Percentiles rank a stretch among this genome's conserved stretches.
Evolutionary conservation across 495 filamentous ascomycete species (phyloP).

Genomic region (Hypoxylon trugodes): DNA sequence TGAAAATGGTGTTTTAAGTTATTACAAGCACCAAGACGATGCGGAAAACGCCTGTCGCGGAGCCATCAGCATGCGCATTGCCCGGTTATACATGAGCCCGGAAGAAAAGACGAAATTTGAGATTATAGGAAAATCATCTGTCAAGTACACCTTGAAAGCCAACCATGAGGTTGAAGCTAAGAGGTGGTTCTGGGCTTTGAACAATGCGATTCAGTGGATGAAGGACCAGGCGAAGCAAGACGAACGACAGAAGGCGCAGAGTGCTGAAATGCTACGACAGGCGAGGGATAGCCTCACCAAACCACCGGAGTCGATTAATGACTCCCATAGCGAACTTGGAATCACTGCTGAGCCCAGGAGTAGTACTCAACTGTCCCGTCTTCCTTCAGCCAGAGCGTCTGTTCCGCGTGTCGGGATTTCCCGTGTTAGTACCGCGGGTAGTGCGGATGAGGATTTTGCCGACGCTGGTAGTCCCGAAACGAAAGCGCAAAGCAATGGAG

Average conservation of each 20-base stretch:
- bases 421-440: constrained; percentile 49
- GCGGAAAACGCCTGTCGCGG: constrained; percentile 91
- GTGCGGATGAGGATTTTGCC: constrained; percentile 55
- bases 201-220: constrained; percentile 97
- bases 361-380: constrained; percentile 56
- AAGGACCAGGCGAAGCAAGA: constrained; percentile 96
- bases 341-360: constrained; percentile 56
- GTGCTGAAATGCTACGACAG: constrained; percentile 78
- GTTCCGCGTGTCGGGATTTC: constrained; percentile 35
- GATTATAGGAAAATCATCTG: constrained; percentile 96
- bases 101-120: constrained; percentile 98
- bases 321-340: constrained; percentile 59
- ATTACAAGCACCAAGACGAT: constrained; percentile 99
- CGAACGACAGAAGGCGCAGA: constrained; percentile 73
- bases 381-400: constrained; percentile 48
- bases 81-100: constrained; percentile 90
- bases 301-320: constrained; percentile 49
- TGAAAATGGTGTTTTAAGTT: constrained; percentile 96
- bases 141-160: constrained; percentile 96
- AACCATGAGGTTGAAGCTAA: constrained; percentile 95
- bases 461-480: constrained; percentile 48
- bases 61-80: constrained; percentile 98
- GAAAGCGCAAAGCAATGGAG: constrained; percentile 36
- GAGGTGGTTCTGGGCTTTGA: constrained; percentile 96
- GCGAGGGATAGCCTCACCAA: constrained; percentile 69